A percentile compares a stretch with the other conserved stretches of the same genome.
Evolutionary conservation across 345 rosid species (phyloP).

Genomic region (Zanthoxylum bungeanum): DNA sequence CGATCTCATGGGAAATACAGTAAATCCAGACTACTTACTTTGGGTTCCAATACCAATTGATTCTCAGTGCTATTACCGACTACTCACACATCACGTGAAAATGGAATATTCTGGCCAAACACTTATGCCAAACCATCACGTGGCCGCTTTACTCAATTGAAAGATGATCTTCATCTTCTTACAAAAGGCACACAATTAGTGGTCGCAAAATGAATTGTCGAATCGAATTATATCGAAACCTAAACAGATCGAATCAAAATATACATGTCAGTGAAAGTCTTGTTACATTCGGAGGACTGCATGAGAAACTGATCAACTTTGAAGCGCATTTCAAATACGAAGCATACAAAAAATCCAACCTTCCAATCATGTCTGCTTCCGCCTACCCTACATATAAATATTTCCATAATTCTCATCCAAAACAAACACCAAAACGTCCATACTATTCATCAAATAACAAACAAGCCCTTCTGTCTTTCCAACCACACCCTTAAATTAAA

Average conservation of each 20-base stretch:
- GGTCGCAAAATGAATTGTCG: not conserved
- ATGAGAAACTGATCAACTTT: not conserved
- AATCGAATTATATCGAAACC: no score
- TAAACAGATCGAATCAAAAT: not conserved
- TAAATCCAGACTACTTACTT: not conserved
- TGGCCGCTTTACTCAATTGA: not conserved
- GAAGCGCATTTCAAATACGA: no score
- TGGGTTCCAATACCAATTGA: not conserved
- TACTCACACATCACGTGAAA: not conserved
- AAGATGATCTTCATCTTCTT: not conserved
- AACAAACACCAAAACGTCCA: no score
- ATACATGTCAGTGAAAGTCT: not conserved
- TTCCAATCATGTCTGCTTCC: no score
- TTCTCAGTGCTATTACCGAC: not conserved
- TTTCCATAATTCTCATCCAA: no score
- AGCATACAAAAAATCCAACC: no score
- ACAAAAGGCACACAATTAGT: not conserved
- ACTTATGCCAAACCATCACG: not conserved
- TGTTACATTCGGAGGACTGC: not conserved
- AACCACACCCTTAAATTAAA: no score
- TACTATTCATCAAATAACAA: no score
- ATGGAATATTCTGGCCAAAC: not conserved
- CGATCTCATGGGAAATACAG: slow-evolving; percentile 3
- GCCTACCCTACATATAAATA: no score
- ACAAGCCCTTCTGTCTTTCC: no score